Percentiles rank a stretch among this genome's conserved stretches.
Conservation (phyloP, 495 filamentous ascomycete genomes). For the Penicillium arizonense region DNA sequence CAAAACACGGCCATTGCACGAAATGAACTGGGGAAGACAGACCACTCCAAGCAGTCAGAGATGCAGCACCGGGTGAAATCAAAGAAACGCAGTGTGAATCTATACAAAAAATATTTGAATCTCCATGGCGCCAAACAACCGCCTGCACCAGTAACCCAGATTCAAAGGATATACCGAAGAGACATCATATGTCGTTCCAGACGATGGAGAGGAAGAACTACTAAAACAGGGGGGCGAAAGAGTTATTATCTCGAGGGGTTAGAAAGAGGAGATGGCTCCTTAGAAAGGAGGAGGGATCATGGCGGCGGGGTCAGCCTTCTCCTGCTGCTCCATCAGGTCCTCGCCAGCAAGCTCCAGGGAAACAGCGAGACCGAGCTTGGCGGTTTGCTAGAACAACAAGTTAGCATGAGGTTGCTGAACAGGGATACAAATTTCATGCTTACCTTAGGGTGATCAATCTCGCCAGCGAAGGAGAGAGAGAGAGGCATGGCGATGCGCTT, state of each 20-base stretch:
- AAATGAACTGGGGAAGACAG: constrained; percentile 28
- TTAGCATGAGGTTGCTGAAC: constrained; percentile 7
- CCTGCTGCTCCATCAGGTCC: constrained; percentile 90
- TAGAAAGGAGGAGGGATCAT: constrained; percentile 56
- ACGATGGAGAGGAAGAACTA: constrained; percentile 42
- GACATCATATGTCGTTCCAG: constrained; percentile 35
- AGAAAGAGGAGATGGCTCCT: constrained; percentile 8
- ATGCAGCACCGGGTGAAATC: constrained; percentile 29
- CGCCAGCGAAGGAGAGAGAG: constrained; percentile 88
- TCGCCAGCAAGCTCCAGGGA: constrained; percentile 88
- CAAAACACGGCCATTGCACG: constrained; percentile 25
- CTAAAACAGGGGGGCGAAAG: constrained; percentile 45
- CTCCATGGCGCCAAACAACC: constrained; percentile 46
- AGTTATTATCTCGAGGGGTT: constrained; percentile 27
- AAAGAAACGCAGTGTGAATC: constrained; percentile 38
- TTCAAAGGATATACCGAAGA: constrained; percentile 31
- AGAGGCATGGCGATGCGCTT: constrained; percentile 91
- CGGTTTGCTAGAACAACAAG: constrained; percentile 66
- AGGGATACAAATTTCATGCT: constrained; percentile 22
- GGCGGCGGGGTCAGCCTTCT: constrained; percentile 53
- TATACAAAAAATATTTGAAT: constrained; percentile 44
- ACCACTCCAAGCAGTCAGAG: constrained; percentile 17
- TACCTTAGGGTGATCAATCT: constrained; percentile 97
- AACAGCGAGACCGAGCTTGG: constrained; percentile 91
- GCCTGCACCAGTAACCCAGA: constrained; percentile 35